phyloP scores from a whole-genome alignment of 352 stramenopile genomes.

The Globisporangium spiculum region DNA sequence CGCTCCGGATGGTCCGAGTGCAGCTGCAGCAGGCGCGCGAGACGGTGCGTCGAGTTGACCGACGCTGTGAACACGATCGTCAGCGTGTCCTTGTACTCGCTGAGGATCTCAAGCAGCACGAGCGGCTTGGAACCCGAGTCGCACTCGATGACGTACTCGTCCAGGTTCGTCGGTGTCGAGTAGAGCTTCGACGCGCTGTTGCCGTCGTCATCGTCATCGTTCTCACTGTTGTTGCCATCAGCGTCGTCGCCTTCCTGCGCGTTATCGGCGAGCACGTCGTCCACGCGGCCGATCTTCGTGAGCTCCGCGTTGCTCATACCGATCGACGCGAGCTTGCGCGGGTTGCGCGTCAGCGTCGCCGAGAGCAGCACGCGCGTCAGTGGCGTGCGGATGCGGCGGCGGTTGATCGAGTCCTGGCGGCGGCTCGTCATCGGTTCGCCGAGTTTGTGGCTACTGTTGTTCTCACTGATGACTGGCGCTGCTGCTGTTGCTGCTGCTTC shows the following conservation, averaged over 20 bases:
- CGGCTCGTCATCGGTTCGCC: constrained; percentile 51
- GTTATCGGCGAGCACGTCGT: constrained; percentile 66
- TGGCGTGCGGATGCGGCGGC: constrained; percentile 71
- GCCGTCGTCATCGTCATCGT: constrained; percentile 20
- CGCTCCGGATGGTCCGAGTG: constrained; percentile 49
- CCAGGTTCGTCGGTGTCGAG: constrained; percentile 70
- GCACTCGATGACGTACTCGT: constrained; percentile 92
- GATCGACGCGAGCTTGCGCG: constrained; percentile 93
- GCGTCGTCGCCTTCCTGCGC: constrained; percentile 42
- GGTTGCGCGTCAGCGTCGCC: constrained; percentile 97
- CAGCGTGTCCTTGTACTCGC: constrained; percentile 65
- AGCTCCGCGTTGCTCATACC: constrained; percentile 94
- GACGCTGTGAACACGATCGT: constrained; percentile 96
- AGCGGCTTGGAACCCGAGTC: constrained; percentile 94
- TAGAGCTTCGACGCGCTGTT: constrained; percentile 55
- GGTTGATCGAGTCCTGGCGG: constrained; percentile 77
- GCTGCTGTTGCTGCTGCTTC: constrained; percentile 32
- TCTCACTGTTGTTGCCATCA: constrained; percentile 28
- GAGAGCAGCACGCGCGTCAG: constrained; percentile 96
- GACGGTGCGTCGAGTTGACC: constrained; percentile 95
- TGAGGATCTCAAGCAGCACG: constrained; percentile 92
- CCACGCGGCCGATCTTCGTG: constrained; percentile 79
- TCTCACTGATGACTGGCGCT: constrained; percentile 10
- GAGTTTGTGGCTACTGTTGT: not conserved
- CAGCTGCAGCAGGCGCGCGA: constrained; percentile 94